Base-by-base conservation (phyloP, 768 basidiomycete species). In the Russula foetens region DNA sequence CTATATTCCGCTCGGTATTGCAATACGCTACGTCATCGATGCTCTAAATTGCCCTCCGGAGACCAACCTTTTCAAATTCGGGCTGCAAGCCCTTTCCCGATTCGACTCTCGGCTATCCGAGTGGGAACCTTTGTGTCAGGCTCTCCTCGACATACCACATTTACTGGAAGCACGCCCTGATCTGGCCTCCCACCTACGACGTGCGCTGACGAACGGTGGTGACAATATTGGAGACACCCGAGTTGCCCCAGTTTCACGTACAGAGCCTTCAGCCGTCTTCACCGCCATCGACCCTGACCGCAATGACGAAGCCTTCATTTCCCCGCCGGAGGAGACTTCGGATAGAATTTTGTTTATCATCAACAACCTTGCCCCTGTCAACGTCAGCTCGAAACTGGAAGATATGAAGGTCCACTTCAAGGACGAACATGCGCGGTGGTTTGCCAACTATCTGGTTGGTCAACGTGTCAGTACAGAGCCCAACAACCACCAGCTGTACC, bases 321-420 rank as follows among this genome's bases (percentile, higher is more conserved):
- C 77, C 54, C 97, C 97, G 4, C 81, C 88, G 3, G 92, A 97
- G 71, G 92, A 92, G 66, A 73, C 88, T 39, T 92, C 92, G 29
- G 97, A 99, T 77, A 87, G 85, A 62, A 93, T 99, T 65, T 77
- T 98, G 49, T 99, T 99, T 79, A 96, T 98, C 68, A 85, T 99
- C 74, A 99, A 99, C 76, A 98, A 99, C 66, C 81, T 99, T 59
- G 94, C 96, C 0, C 90, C 92, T 11, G 90, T 79, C 72, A 99
- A 98, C 71, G 95, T 97, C 62, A 93, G 93, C 39, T 67, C 79
- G 26, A 99, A 99, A 73, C 75, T 94, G 38, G 72, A 75, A 33
- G 97, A 98, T 68, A 93, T 99, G 87, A 80, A 79, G 57, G 84
- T 84, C 33, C 78, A 90, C 58, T 96, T 96, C 73, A 81, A 88